Evolutionary conservation across 768 basidiomycete genomes (phyloP), one percentile per base, ranked within the genome.

Genomic region (Artomyces pyxidatus): DNA sequence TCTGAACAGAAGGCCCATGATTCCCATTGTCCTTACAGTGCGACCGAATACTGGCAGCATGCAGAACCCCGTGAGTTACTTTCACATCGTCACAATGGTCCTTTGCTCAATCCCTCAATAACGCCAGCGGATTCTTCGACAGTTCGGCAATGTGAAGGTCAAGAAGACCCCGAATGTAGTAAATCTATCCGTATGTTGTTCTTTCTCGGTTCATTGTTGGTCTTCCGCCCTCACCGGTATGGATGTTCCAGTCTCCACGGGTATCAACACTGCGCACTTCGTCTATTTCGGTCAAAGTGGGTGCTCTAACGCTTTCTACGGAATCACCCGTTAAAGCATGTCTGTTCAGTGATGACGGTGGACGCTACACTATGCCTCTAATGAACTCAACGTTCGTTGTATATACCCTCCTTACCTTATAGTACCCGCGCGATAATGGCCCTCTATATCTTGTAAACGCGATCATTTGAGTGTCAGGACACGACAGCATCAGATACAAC

Each of bases 81-180:
- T n/a, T n/a, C n/a, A n/a, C n/a, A n/a, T n/a, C n/a, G n/a, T n/a
- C n/a, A n/a, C n/a, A n/a, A n/a, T n/a, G n/a, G n/a, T n/a, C n/a
- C n/a, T n/a, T n/a, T n/a, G n/a, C n/a, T n/a, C n/a, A n/a, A n/a
- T n/a, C n/a, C n/a, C n/a, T n/a, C n/a, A n/a, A n/a, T n/a, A n/a
- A n/a, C 65, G 7, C 61, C 57, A 52, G 42, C 64, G 4, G 45
- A 37, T 16, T 58, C 67, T 1, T 61, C 62, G 30, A 72, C 69
- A 37, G 67, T 71, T 37, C 71, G 62, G 42, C 68, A 67, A 42
- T 75, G 73, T 48, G 57, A 62, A 12, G 70, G 69, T 17, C 64
- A 67, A 1, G 77, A 79, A 53, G 73, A 79, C 45, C 67, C 70
- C 9, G 46, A 64, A 8, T 77, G 77, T 40, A 77, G 77, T 50